phyloP scores from a whole-genome alignment of 306 rosid species.

The Hippophae rhamnoides region DNA sequence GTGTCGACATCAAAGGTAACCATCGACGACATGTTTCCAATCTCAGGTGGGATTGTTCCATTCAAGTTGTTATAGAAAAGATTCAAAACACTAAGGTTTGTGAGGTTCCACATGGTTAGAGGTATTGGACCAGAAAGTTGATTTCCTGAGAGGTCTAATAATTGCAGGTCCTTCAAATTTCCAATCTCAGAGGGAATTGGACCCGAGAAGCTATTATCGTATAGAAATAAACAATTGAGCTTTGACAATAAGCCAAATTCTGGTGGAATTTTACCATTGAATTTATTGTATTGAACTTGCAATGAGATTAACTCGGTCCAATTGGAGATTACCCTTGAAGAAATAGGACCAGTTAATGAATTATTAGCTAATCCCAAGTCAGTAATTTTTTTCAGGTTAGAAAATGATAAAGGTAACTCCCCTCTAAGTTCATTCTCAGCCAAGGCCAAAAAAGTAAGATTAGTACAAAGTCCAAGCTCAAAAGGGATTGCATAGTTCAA shows the following conservation, averaged over 20 bases:
- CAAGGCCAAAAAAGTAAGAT: conserved; percentile 29
- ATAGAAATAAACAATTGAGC: conserved; percentile 11
- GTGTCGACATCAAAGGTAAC: conserved; percentile 29
- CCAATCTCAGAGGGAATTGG: conserved; percentile 9
- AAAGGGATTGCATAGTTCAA: conserved; percentile 30
- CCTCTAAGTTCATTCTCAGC: conserved; percentile 26
- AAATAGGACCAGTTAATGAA: neutral
- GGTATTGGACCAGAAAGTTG: conserved; percentile 12
- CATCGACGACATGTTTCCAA: conserved; percentile 37
- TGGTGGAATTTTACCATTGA: conserved; percentile 18
- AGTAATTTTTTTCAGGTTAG: neutral
- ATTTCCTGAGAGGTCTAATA: conserved; percentile 5
- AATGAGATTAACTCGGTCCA: neutral
- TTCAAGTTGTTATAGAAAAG: conserved; percentile 38
- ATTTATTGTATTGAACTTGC: neutral
- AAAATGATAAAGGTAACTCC: conserved; percentile 35
- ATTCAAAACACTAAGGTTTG: conserved; percentile 15
- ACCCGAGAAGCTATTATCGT: conserved; percentile 16
- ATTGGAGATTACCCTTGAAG: neutral
- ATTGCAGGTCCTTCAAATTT: neutral
- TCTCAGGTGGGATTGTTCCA: conserved; percentile 38
- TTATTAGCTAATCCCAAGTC: neutral
- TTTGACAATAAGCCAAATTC: conserved; percentile 41
- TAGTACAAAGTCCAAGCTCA: conserved; percentile 35
- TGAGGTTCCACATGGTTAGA: neutral